A percentile compares a stretch with the other conserved stretches of the same genome.
Conservation (phyloP, 2,329 filamentous ascomycete species). For the Fonsecaea erecta region DNA sequence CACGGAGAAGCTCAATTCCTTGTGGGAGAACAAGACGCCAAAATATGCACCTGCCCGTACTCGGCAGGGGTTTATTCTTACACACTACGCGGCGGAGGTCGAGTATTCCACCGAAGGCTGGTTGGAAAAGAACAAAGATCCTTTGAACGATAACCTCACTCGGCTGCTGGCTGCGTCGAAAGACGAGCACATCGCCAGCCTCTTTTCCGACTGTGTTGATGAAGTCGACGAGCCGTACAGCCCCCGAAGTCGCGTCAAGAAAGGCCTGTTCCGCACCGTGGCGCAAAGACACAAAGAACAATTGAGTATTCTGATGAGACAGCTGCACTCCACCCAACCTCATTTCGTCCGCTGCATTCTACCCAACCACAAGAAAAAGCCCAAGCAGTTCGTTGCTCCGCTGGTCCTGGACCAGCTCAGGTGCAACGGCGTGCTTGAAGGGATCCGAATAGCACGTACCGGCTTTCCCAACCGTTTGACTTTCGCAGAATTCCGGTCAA, state of each 20-base stretch:
- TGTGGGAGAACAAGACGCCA: conserved; percentile 94
- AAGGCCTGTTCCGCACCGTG: conserved; percentile 93
- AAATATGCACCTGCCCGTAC: conserved; percentile 91
- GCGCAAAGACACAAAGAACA: conserved; percentile 98
- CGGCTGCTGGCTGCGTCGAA: conserved; percentile 80
- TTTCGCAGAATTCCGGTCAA: conserved; percentile 91
- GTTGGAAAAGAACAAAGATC: conserved; percentile 99
- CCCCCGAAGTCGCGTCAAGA: conserved; percentile 83
- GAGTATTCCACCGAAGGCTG: conserved; percentile 95
- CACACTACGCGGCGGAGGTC: conserved; percentile 96
- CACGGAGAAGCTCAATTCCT: conserved; percentile 92
- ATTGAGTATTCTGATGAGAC: conserved; percentile 91
- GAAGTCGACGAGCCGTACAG: conserved; percentile 72
- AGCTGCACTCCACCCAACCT: conserved; percentile 93
- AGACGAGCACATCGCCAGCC: conserved; percentile 78
- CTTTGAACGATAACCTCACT: conserved; percentile 95
- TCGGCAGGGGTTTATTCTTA: conserved; percentile 90
- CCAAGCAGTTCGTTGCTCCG: conserved; percentile 87
- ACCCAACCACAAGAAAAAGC: conserved; percentile 95
- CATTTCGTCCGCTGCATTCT: conserved; percentile 98
- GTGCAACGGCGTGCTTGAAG: conserved; percentile 98
- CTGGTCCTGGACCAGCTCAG: conserved; percentile 97
- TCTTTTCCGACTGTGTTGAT: conserved; percentile 89
- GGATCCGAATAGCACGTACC: conserved; percentile 93
- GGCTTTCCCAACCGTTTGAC: conserved; percentile 93